These are phyloP conservation scores for Lecanicillium sp. DNA, from an alignment of 2,329 filamentous ascomycete genomes.

Conservation along the genomic window DNA sequence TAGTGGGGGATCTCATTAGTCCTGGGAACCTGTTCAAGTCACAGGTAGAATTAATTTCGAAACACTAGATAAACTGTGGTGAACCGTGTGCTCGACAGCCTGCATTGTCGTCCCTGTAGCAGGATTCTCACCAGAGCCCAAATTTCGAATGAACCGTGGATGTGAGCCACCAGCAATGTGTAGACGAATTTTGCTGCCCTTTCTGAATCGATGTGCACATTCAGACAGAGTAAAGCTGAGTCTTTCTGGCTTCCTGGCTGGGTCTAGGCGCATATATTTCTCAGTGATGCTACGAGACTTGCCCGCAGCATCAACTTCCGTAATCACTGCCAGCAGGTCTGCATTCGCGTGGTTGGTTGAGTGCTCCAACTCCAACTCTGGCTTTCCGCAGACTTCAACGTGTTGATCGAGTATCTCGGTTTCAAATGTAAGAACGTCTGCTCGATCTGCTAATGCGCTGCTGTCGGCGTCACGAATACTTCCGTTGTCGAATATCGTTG, in stretches of 20 bases:
- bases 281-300: conserved; percentile 16
- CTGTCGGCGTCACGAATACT: conserved; percentile 10
- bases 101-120: conserved; percentile 9
- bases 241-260: background rate
- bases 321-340: conserved; percentile 17
- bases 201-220: conserved; percentile 14
- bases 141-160: conserved; percentile 12
- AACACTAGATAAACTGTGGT: background rate
- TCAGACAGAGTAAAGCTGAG: conserved; percentile 6
- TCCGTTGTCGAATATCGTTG: conserved; percentile 9
- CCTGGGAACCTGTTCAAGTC: too few species aligned
- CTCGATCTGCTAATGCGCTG: conserved; percentile 10
- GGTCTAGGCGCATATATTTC: conserved; percentile 13
- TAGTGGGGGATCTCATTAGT: too few species aligned
- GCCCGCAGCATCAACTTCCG: conserved; percentile 15
- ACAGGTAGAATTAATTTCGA: too few species aligned
- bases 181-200: conserved; percentile 14
- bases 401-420: conserved; percentile 11
- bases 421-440: conserved; percentile 16
- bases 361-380: conserved; percentile 14
- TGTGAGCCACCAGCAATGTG: conserved; percentile 16
- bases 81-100: conserved; percentile 10
- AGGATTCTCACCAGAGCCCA: conserved; percentile 13
- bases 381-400: conserved; percentile 14
- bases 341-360: conserved; percentile 15